phyloP scores from a whole-genome alignment of 192 early-diverging fungal genomes.

The Coemansia sp. region DNA sequence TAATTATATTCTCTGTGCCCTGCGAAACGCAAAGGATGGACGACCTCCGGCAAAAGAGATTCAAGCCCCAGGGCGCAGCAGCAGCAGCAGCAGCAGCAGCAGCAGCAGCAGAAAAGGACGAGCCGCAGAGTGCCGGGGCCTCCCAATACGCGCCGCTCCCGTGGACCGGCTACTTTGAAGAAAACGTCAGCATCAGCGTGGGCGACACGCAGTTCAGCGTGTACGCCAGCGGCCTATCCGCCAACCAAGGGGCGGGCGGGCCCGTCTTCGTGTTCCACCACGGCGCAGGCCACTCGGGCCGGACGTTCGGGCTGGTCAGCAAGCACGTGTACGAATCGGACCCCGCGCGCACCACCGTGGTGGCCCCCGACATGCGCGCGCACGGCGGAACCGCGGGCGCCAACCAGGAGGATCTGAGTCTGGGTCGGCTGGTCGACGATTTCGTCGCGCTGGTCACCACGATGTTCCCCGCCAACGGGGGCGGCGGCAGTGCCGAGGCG shows the following conservation, averaged over 20 bases:
- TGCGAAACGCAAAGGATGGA: constrained; percentile 2
- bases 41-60: constrained; percentile 51
- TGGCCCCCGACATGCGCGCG: constrained; percentile 71
- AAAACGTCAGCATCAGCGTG: constrained; percentile 30
- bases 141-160: constrained; percentile 38
- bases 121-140: constrained; percentile 3
- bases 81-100: no score
- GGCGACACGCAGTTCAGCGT: constrained; percentile 53
- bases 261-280: constrained; percentile 79
- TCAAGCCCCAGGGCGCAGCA: constrained; percentile 49
- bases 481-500: not conserved
- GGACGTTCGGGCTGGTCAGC: constrained; percentile 68
- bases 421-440: constrained; percentile 63
- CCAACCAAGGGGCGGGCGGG: constrained; percentile 21
- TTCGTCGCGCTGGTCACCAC: constrained; percentile 52
- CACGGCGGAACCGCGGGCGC: constrained; percentile 61
- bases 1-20: not conserved
- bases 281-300: constrained; percentile 71
- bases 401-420: constrained; percentile 58
- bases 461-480: constrained; percentile 52
- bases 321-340: constrained; percentile 54
- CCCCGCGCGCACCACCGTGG: constrained; percentile 34
- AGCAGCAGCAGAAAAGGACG: constrained; percentile 32
- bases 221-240: constrained; percentile 25
- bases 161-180: constrained; percentile 63